These are phyloP conservation scores for Septoria petroselini DNA, from an alignment of 2,329 filamentous ascomycete genomes.

Conservation along the genomic window DNA sequence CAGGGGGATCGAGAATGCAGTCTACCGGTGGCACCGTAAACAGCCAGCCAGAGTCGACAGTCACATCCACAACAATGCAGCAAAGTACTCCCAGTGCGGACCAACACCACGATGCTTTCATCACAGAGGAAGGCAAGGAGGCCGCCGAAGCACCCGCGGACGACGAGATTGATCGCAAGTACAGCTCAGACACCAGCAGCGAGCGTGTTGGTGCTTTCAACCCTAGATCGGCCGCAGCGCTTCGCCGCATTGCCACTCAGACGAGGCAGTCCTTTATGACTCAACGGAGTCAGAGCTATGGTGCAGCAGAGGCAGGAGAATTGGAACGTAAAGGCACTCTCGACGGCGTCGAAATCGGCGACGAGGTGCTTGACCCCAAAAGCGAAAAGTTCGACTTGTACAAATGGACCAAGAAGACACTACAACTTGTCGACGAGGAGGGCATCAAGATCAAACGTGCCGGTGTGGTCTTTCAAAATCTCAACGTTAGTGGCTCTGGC, in stretches of 20 bases:
- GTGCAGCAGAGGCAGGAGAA: constrained; percentile 10
- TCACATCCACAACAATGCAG: constrained; percentile 12
- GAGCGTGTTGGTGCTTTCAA: constrained; percentile 23
- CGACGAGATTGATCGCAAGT: constrained; percentile 18
- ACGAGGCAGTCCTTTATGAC: constrained; percentile 25
- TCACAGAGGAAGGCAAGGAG: constrained; percentile 32
- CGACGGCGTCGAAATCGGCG: constrained; percentile 43
- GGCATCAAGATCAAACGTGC: constrained; percentile 54
- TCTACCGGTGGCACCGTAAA: constrained; percentile 15
- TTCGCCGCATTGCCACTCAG: constrained; percentile 27
- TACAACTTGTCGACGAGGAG: constrained; percentile 54
- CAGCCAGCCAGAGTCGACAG: constrained; percentile 15
- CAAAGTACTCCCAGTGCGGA: constrained; percentile 3
- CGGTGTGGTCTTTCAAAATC: constrained; percentile 62
- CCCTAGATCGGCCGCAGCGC: constrained; percentile 18
- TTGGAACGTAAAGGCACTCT: constrained; percentile 32
- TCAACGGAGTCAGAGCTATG: constrained; percentile 14
- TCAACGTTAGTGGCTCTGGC: constrained; percentile 65
- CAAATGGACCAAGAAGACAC: constrained; percentile 52
- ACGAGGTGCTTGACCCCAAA: constrained; percentile 53
- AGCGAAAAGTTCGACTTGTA: constrained; percentile 53
- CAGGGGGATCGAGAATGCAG: constrained; percentile 13
- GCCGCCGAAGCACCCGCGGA: constrained; percentile 27
- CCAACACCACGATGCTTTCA: constrained; percentile 21
- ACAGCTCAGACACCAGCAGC: constrained; percentile 7